Percentiles rank a stretch among this genome's conserved stretches.
These are phyloP conservation scores for Emergomyces pasteurianus DNA, from an alignment of 2,329 filamentous ascomycete genomes.

Conservation along the genomic window DNA sequence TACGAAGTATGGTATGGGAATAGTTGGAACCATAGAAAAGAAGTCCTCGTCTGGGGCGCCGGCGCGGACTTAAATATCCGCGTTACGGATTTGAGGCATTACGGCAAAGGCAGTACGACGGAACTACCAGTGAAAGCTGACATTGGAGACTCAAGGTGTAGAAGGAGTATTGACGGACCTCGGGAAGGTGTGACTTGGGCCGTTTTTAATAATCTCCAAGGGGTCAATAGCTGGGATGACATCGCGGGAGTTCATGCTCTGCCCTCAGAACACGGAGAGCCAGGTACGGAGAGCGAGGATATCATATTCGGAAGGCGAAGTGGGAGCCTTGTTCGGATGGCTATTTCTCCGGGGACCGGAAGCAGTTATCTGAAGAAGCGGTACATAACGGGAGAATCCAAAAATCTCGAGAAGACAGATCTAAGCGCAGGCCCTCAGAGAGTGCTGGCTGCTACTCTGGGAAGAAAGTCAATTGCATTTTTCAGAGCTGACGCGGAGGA, in stretches of 20 bases:
- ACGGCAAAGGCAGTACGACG: slow-evolving; percentile 4
- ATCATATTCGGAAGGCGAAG: slow-evolving; percentile 46
- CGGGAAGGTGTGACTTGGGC: slow-evolving; percentile 33
- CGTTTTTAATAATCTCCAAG: slow-evolving; percentile 40
- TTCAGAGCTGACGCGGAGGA: slow-evolving; percentile 29
- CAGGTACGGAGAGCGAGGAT: slow-evolving; percentile 28
- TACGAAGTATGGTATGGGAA: slow-evolving; percentile 40
- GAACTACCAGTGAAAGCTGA: not conserved
- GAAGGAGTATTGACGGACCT: slow-evolving; percentile 12
- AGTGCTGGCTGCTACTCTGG: slow-evolving; percentile 41
- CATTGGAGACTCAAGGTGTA: not conserved
- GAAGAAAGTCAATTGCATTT: slow-evolving; percentile 37
- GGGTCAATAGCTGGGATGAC: slow-evolving; percentile 45
- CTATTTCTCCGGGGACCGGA: slow-evolving; percentile 20
- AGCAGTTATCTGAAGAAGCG: slow-evolving; percentile 24
- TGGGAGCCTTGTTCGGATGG: slow-evolving; percentile 37
- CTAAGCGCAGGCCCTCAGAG: slow-evolving; percentile 30
- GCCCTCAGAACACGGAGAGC: slow-evolving; percentile 27
- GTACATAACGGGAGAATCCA: slow-evolving; percentile 33
- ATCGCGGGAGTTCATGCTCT: slow-evolving; percentile 47
- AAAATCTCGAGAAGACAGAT: slow-evolving; percentile 37
- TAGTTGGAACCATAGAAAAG: slow-evolving; percentile 39
- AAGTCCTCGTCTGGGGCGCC: slow-evolving; percentile 49
- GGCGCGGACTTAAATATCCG: slow-evolving; percentile 45
- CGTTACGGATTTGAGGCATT: slow-evolving; percentile 33